Percentiles rank a stretch among this genome's conserved stretches.
Conservation (phyloP, 495 filamentous ascomycete genomes). For the Penicillium egyptiacum region DNA sequence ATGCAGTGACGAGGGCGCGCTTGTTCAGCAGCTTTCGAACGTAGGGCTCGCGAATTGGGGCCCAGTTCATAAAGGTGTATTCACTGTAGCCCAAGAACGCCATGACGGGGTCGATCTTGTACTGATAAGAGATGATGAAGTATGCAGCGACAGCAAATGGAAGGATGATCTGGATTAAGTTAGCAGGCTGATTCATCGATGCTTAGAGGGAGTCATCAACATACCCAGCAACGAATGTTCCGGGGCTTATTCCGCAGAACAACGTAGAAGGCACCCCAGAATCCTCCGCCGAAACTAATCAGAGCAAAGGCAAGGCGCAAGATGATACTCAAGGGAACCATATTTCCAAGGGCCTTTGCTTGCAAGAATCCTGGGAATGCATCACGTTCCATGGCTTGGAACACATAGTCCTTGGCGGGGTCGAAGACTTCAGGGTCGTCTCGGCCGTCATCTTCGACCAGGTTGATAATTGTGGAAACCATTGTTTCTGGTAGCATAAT, state of each 20-base stretch:
- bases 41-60: slow-evolving; percentile 81
- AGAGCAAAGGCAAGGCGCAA: slow-evolving; percentile 83
- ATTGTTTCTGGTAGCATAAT: slow-evolving; percentile 89
- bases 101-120: slow-evolving; percentile 87
- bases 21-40: slow-evolving; percentile 79
- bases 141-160: slow-evolving; percentile 91
- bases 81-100: slow-evolving; percentile 88
- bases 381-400: slow-evolving; percentile 98
- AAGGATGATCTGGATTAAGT: slow-evolving; percentile 70
- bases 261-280: slow-evolving; percentile 90
- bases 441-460: slow-evolving; percentile 83
- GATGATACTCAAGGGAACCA: slow-evolving; percentile 84
- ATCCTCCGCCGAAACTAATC: slow-evolving; percentile 80
- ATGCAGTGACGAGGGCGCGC: slow-evolving; percentile 73
- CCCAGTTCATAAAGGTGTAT: slow-evolving; percentile 91
- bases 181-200: slow-evolving; percentile 14
- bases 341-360: slow-evolving; percentile 90
- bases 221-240: slow-evolving; percentile 76
- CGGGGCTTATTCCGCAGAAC: slow-evolving; percentile 84
- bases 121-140: slow-evolving; percentile 85
- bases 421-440: slow-evolving; percentile 98
- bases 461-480: slow-evolving; percentile 71
- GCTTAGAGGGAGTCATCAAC: slow-evolving; percentile 24
- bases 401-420: slow-evolving; percentile 96
- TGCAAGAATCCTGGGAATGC: slow-evolving; percentile 96